Conservation (phyloP, 805 yeast genomes). For the Yamadazyma nakazawae region DNA sequence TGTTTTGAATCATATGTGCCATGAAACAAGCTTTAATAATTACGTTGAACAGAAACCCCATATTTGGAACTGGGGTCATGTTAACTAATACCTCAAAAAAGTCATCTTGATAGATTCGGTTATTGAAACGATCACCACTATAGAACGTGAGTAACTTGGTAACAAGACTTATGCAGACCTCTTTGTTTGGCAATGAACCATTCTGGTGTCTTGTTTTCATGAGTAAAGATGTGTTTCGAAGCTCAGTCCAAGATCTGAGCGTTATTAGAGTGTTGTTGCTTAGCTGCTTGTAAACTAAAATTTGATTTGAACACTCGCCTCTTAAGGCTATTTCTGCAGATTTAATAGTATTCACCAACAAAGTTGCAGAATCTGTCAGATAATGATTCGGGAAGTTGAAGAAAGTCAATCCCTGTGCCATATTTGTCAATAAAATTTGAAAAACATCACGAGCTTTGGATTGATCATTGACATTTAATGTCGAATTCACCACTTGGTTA, state of each 20-base stretch:
- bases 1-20: conserved; percentile 51
- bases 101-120: conserved; percentile 41
- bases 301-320: conserved; percentile 43
- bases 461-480: background rate
- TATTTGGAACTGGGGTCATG: conserved; percentile 44
- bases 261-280: conserved; percentile 60
- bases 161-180: conserved; percentile 30
- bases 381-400: conserved; percentile 37
- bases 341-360: conserved; percentile 56
- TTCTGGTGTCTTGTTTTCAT: conserved; percentile 38
- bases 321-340: conserved; percentile 65
- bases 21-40: conserved; percentile 48
- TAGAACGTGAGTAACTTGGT: conserved; percentile 35
- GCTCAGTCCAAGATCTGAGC: conserved; percentile 48
- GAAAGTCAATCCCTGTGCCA: conserved; percentile 33
- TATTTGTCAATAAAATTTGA: conserved; percentile 26
- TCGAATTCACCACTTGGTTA: conserved; percentile 24
- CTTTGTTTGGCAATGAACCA: conserved; percentile 24
- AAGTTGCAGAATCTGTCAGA: conserved; percentile 31
- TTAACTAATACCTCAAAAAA: conserved; percentile 53
- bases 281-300: conserved; percentile 52
- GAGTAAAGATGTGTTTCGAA: conserved; percentile 31
- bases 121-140: conserved; percentile 25
- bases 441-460: conserved; percentile 20
- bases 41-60: conserved; percentile 45